These are phyloP conservation scores for Xenoacremonium recifei DNA, from an alignment of 2,329 filamentous ascomycete species.

Conservation along the genomic window DNA sequence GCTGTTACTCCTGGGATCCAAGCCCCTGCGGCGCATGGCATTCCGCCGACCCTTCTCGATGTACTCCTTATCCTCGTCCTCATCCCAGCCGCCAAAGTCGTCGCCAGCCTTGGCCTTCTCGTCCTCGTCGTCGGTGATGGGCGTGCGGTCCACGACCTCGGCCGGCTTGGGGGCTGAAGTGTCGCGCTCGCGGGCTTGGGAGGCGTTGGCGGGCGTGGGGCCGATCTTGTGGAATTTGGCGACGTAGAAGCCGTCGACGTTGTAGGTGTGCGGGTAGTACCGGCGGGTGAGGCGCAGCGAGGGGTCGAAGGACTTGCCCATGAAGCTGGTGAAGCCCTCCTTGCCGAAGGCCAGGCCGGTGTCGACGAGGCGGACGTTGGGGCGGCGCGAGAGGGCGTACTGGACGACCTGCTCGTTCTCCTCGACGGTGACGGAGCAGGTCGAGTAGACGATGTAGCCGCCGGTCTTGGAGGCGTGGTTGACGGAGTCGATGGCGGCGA, in stretches of 20 bases:
- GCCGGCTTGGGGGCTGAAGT: constrained; percentile 25
- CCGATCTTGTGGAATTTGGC: constrained; percentile 95
- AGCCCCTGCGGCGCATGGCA: constrained; percentile 69
- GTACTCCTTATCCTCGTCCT: constrained; percentile 68
- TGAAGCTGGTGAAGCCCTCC: constrained; percentile 87
- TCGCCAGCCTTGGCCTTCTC: constrained; percentile 50
- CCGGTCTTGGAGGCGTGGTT: constrained; percentile 90
- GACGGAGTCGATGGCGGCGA: constrained; percentile 91
- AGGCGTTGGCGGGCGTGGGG: constrained; percentile 61
- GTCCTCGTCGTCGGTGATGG: constrained; percentile 53
- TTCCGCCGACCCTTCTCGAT: constrained; percentile 74
- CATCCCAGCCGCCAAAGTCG: constrained; percentile 71
- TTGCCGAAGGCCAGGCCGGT: constrained; percentile 88
- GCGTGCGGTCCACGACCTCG: constrained; percentile 65
- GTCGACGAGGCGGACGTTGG: constrained; percentile 91
- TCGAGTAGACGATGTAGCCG: constrained; percentile 95
- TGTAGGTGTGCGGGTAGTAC: constrained; percentile 89
- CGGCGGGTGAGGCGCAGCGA: constrained; percentile 79
- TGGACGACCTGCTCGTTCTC: constrained; percentile 90
- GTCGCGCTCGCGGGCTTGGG: constrained; percentile 15
- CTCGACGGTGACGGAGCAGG: constrained; percentile 90
- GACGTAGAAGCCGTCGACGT: constrained; percentile 98
- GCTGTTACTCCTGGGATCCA: constrained; percentile 63
- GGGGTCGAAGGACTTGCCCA: constrained; percentile 87
- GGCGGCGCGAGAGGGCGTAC: constrained; percentile 86